A percentile compares a stretch with the other conserved stretches of the same genome.
Evolutionary conservation across 805 yeast species (phyloP).

Genomic region (Cyberlindnera mycetangii): DNA sequence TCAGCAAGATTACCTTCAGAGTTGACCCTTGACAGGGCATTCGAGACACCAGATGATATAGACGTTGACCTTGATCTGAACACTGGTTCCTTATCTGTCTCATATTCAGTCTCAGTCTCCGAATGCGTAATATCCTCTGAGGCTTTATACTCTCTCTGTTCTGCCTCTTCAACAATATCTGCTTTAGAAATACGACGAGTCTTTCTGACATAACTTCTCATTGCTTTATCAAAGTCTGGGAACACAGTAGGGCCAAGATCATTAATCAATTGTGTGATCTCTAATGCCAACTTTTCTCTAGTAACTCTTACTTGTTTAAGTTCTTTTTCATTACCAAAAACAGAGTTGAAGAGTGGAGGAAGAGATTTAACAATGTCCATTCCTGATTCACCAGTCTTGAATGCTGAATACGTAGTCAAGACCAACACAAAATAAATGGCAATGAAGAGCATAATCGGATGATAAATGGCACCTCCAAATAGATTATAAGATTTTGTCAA

Average conservation of each 20-base stretch:
- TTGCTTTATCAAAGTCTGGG: constrained; percentile 69
- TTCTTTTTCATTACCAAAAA: constrained; percentile 39
- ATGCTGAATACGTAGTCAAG: constrained; percentile 80
- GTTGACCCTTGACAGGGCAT: constrained; percentile 59
- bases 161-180: neutral
- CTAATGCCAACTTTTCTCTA: constrained; percentile 59
- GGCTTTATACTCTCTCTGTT: neutral
- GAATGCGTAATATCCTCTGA: neutral
- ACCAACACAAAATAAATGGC: constrained; percentile 56
- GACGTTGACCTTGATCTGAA: constrained; percentile 20
- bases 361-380: constrained; percentile 79
- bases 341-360: constrained; percentile 58
- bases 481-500: constrained; percentile 33
- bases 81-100: constrained; percentile 22
- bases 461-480: constrained; percentile 15
- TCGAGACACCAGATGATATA: constrained; percentile 41
- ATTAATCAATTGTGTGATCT: constrained; percentile 78
- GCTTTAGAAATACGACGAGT: neutral
- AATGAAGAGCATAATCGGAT: constrained; percentile 35
- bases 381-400: constrained; percentile 88
- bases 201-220: constrained; percentile 18
- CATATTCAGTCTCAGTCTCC: constrained; percentile 3
- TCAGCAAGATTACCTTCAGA: constrained; percentile 61
- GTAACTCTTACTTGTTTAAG: constrained; percentile 51
- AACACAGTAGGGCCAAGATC: constrained; percentile 81